Conservation (phyloP, 2,329 filamentous ascomycete genomes). For the Fusarium pseudoanthophilum region DNA sequence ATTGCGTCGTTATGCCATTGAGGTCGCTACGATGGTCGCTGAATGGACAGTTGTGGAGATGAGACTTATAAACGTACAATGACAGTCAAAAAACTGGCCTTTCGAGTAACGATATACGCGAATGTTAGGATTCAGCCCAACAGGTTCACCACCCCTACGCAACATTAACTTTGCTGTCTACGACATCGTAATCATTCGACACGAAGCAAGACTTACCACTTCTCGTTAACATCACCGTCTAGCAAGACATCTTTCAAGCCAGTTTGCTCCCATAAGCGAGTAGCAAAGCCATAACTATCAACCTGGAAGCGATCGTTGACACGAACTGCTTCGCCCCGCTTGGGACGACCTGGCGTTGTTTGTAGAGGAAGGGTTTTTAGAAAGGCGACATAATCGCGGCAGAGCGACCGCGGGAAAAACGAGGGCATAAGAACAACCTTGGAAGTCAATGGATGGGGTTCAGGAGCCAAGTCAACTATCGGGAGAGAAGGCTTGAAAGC, state of each 20-base stretch:
- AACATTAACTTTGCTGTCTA: constrained; percentile 28
- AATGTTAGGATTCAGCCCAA: constrained; percentile 91
- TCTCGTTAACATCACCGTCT: constrained; percentile 49
- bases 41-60: background rate
- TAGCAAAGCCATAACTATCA: constrained; percentile 78
- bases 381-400: constrained; percentile 80
- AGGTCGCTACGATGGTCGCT: background rate
- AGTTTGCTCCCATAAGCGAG: constrained; percentile 80
- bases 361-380: constrained; percentile 74
- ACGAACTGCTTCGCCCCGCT: constrained; percentile 81
- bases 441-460: constrained; percentile 59
- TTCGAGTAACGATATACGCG: constrained; percentile 87
- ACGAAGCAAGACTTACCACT: constrained; percentile 56
- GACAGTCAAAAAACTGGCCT: constrained; percentile 91
- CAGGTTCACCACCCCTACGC: constrained; percentile 80
- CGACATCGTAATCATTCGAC: background rate
- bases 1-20: background rate
- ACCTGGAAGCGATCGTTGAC: constrained; percentile 93
- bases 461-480: constrained; percentile 69
- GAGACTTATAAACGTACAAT: constrained; percentile 70
- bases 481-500: constrained; percentile 75
- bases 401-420: constrained; percentile 80
- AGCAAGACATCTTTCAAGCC: constrained; percentile 73
- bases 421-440: constrained; percentile 80
- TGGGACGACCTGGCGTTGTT: constrained; percentile 82